Conservation (phyloP, 257 asterid genomes). For the Marsdenia floribunda region DNA sequence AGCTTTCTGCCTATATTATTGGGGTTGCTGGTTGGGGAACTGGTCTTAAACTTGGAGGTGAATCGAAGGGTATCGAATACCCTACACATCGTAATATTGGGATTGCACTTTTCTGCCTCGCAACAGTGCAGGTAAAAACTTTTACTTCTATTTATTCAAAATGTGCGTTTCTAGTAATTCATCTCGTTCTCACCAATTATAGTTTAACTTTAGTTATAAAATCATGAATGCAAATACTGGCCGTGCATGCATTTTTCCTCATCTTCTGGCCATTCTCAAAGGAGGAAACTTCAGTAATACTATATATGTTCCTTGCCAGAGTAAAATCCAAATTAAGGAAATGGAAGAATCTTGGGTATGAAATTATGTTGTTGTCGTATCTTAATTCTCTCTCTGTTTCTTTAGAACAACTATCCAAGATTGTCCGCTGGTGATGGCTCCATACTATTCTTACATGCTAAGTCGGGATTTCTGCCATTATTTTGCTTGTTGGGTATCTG, state of each 20-base stretch:
- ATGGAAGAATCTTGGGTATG: background rate
- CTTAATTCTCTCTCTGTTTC: background rate
- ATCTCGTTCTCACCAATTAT: background rate
- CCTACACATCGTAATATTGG: conserved; percentile 66
- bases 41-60: conserved; percentile 76
- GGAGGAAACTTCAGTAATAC: background rate
- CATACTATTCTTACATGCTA: background rate
- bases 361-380: background rate
- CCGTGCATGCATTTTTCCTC: background rate
- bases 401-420: background rate
- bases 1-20: conserved; percentile 59
- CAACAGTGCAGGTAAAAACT: conserved; percentile 66
- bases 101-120: conserved; percentile 63
- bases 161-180: background rate
- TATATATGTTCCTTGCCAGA: too few relatives aligned
- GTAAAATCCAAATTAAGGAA: background rate
- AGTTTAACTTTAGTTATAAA: background rate
- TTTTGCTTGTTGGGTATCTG: background rate
- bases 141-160: background rate
- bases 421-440: background rate
- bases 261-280: background rate
- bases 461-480: background rate
- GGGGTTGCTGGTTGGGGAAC: conserved; percentile 96
- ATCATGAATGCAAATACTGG: background rate
- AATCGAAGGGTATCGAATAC: conserved; percentile 46